These are phyloP conservation scores for Kazachstania sp. DNA, from an alignment of 1,139 yeast species.

Conservation along the genomic window DNA sequence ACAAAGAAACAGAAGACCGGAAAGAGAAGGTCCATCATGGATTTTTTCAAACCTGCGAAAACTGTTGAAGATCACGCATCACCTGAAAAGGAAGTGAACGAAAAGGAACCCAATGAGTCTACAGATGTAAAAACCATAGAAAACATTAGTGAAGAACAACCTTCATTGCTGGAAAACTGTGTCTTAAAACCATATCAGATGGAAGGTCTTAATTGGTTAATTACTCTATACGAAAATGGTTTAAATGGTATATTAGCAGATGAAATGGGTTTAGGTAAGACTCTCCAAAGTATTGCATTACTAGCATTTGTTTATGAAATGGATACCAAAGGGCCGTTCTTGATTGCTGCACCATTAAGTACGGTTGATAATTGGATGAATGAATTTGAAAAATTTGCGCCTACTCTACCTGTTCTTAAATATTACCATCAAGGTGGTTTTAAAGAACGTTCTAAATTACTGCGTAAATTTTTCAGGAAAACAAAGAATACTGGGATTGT, in stretches of 20 bases:
- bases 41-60: slow-evolving; percentile 20
- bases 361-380: slow-evolving; percentile 78
- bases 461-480: slow-evolving; percentile 32
- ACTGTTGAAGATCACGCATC: slow-evolving; percentile 5
- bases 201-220: slow-evolving; percentile 86
- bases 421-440: slow-evolving; percentile 55
- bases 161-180: slow-evolving; percentile 58
- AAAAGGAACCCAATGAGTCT: slow-evolving; percentile 2
- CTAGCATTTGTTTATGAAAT: slow-evolving; percentile 70
- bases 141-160: slow-evolving; percentile 40
- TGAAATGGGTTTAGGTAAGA: slow-evolving; percentile 95
- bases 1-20: slow-evolving; percentile 15
- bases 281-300: slow-evolving; percentile 76
- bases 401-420: slow-evolving; percentile 51
- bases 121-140: not conserved
- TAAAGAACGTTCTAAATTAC: slow-evolving; percentile 40
- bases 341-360: slow-evolving; percentile 81
- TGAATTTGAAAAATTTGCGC: slow-evolving; percentile 70
- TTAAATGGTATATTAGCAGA: slow-evolving; percentile 92
- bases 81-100: slow-evolving; percentile 5
- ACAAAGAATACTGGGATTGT: slow-evolving; percentile 41
- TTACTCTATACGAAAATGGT: slow-evolving; percentile 84
- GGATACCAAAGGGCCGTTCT: slow-evolving; percentile 74
- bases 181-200: slow-evolving; percentile 72
- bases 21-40: slow-evolving; percentile 14